Base-by-base conservation (phyloP, 257 asterid species). In the Plectranthus barbatus region DNA sequence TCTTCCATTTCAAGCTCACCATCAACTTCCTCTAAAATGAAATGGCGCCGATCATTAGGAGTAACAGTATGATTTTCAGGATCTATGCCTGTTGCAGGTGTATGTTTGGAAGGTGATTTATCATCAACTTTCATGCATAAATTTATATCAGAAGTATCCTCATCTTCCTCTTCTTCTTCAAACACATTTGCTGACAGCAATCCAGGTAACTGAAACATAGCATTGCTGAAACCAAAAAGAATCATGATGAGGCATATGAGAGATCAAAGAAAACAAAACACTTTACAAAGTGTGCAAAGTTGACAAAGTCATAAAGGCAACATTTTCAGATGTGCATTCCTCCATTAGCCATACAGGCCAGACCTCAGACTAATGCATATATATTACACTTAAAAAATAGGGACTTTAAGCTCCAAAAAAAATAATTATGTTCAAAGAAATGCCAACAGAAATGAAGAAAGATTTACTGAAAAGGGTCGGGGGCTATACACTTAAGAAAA, bases 1-100 rank as follows among this genome's bases (percentile, higher is more conserved):
- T 91, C 97, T 81, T 91, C 97, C 97, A 91, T 91, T 77, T 91
- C 97, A 69, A 87, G 97, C 84, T 87, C 97, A 69, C 96, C 96
- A 50, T 91, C 96, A 9, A 91, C 98, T 66, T 86, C 96, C 75
- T 91, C 95, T 73, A 91, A 78, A 48, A 85, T 80, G 80, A 76
- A 77, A 74, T 83, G 95, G 56, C 83, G 91, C 63, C 86, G 81
- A 72, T 88, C 95, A 72, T 75, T 84, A 37, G 98, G 90, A 69
- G 95, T 81, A 58, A 77, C 74, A 9, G 59, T 41, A 53, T 63
- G 72, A 59, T 66, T 76, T 60, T 84, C 95, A 51, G 77, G 69
- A 76, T 82, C 93, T 58, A 72, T 48, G 52, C 64, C 78, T 17
- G 69, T 69, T 29, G 57, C 70, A 60, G 85, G 94, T 23, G 81